Base-by-base conservation (phyloP, 331 rosid genomes). In the Erythrophleum ivorense region DNA sequence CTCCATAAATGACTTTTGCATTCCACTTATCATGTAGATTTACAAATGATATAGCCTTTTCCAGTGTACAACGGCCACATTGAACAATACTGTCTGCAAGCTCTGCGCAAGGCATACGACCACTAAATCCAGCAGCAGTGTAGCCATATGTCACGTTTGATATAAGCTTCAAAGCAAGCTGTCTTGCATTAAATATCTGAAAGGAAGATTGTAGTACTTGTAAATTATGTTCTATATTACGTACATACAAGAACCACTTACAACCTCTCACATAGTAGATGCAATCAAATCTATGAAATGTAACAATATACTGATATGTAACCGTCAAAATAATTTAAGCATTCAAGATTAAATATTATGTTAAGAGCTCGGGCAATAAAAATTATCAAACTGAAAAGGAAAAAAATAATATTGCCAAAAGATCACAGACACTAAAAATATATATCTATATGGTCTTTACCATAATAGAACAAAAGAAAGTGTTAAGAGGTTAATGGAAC, bases 31-130 rank as follows among this genome's bases (percentile, higher is more conserved):
- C 92, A 50, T 95, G 90, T 74, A 77, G 88, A 90, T 95, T 93
- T 72, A 95, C 94, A 85, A 86, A 90, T 57, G 91, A 91, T 81
- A 95, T 93, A 74, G 97, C 98, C 83, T 72, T 93, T 84, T 93
- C 97, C 76, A 95, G 84, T 24, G 98, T 95, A 78, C 93, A 71
- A 34, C 98, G 97, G 81, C 97, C 97, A 53, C 98, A 95, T 65
- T 95, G 98, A 86, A 95, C 98, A 63, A 95, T 93, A 86, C 96
- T 93, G 87, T 95, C 98, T 18, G 98, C 98, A 85, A 95, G 94
- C 87, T 95, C 98, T 19, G 97, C 97, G 87, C 97, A 95, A 84
- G 98, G 98, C 98, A 95, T 95, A 77, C 98, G 98, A 52, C 98
- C 98, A 76, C 98, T 93, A 84, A 95, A 95, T 71, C 98, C 98